Evolutionary conservation across 1,139 yeast species (phyloP), one percentile per base, ranked within the genome.

Genomic region (Zygoascus meyerae): DNA sequence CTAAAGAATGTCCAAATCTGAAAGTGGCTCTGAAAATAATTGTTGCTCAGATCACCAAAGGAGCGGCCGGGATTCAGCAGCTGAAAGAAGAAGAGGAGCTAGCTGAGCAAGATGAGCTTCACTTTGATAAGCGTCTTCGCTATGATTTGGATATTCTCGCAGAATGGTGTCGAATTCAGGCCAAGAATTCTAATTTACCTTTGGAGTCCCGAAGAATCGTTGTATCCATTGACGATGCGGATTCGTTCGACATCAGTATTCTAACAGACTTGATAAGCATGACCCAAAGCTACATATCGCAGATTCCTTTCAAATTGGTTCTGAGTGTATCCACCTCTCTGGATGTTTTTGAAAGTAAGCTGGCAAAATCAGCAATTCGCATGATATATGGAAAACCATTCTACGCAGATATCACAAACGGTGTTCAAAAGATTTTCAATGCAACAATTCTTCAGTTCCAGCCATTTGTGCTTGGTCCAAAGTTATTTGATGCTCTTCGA

Each of bases 171-270:
- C 40, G 49, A 8, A 54, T 49, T 11, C 59, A 58, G 40, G 58
- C 49, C 28, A 49, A 45, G n/a, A 14, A 46, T 5, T 42, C 46
- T 16, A 38, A 36, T 15, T 46, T 44, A 11, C 45, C 50, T 34
- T 29, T 54, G 41, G 44, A 48, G 29, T 54, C 52, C 49, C 45
- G 66, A 11, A 56, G 73, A 17, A 57, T 75, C 15, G 63, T 78
- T 11, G 62, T 79, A 3, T 64, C 81, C 5, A 58, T 83, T n/a
- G 85, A 82, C 56, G 87, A 83, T 59, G 74, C 84, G 1, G 85
- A 79, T 55, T 72, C 83, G 2, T 73, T 82, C 48, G 75, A 73
- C 36, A 66, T 72, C 9, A 70, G 69, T n/a, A 68, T 79, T 2
- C 59, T 83, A 17, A 70, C 78, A 40, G 78, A 73, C 26, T 58